Evolutionary conservation across 1,284 basidiomycete genomes (phyloP), one percentile per base, ranked within the genome.

Genomic region (Rhodofomes roseus): DNA sequence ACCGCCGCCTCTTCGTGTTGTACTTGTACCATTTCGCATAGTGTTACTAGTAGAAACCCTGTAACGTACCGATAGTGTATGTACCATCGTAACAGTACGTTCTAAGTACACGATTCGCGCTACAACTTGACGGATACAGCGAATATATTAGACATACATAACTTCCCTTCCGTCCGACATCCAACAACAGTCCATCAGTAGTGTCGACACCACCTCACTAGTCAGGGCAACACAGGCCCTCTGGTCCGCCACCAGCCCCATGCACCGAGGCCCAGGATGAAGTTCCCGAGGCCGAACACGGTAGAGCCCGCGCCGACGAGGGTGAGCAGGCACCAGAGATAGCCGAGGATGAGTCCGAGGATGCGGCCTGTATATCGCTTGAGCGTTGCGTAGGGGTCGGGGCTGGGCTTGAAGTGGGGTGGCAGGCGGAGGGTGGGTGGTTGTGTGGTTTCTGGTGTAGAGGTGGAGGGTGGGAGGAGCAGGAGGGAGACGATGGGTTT

Each of bases 281-380:
- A 84, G 68, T 91, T 92, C 64, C 87, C 83, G 39, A 89, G 61
- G 0, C 90, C 90, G 56, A 91, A 68, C 18, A 77, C 70, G 1
- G 81, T 77, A 31, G 86, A 88, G 51, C 92, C 92, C 12, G 89
- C 85, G n/a, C 94, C 93, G 18, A 92, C 71, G 34, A 90, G 62
- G 50, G 86, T 80, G 58, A 94, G 73, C 14, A 87, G 53, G 79
- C 84, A 90, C 93, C 93, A 95, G 23, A 81, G 68, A 61, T 85
- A 79, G 4, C 93, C 93, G 56, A 95, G 72, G 46, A 87, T 62
- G 50, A 91, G 83, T 69, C 93, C 94, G 55, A 93, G 74, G 1
- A 73, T 66, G 37, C 84, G 80, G 5, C 93, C 93, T 0, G 74
- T 72, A 66, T 81, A 83, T 52, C 81, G 81, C 74, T 92, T 92